A percentile compares a stretch with the other conserved stretches of the same genome.
phyloP scores from a whole-genome alignment of 1,284 basidiomycete genomes.

The Pterulicium gracile region DNA sequence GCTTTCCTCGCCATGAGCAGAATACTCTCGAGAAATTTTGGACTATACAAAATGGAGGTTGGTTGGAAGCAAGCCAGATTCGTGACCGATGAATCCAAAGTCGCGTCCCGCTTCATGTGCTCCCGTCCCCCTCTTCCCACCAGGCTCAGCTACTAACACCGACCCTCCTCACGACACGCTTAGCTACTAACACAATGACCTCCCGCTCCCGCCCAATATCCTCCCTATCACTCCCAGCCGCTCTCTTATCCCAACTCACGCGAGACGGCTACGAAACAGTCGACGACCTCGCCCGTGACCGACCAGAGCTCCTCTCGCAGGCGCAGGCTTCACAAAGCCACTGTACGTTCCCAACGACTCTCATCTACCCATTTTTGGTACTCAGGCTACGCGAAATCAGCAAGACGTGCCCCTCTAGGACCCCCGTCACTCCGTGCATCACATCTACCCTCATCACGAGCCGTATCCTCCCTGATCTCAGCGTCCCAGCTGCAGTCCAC shows the following conservation, averaged over 20 bases:
- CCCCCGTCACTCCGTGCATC: constrained; percentile 10
- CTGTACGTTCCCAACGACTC: constrained; percentile 16
- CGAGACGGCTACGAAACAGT: constrained; percentile 41
- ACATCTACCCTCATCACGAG: constrained; percentile 37
- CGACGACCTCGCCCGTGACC: constrained; percentile 29
- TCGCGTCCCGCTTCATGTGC: background rate
- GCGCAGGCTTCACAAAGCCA: constrained; percentile 11
- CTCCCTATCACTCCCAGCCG: constrained; percentile 25
- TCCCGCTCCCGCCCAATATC: constrained; percentile 18
- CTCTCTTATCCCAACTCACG: constrained; percentile 29
- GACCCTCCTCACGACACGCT: background rate
- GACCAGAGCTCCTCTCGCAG: constrained; percentile 30
- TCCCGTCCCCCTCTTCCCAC: background rate
- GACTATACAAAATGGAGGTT: too few relatives aligned
- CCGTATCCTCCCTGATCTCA: constrained; percentile 37
- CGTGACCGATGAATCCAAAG: too few relatives aligned
- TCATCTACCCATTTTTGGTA: background rate
- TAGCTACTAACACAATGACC: background rate
- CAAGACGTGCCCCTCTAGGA: background rate
- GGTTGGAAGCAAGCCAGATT: too few relatives aligned
- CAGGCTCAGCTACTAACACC: background rate
- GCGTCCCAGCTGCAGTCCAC: constrained; percentile 25
- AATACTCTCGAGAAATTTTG: too few relatives aligned
- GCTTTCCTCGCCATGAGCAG: too few relatives aligned
- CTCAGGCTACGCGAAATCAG: background rate